These are phyloP conservation scores for Zygotorulaspora mrakii DNA, from an alignment of 1,139 yeast genomes.

Conservation along the genomic window DNA sequence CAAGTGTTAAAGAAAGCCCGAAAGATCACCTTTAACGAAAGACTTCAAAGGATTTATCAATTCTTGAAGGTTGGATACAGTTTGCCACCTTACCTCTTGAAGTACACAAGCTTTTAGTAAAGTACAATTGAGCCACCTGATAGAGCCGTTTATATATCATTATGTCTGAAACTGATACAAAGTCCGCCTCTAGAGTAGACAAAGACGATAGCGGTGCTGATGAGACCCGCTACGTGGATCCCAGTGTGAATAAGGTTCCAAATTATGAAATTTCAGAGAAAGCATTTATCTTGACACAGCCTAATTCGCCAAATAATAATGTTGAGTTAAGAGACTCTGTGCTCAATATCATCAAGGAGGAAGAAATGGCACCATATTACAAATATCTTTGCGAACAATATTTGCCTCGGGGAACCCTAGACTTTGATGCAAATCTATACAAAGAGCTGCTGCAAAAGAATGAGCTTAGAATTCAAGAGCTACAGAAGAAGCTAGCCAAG, in stretches of 20 bases:
- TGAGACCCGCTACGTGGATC: slow-evolving; percentile 26
- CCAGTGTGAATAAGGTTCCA: slow-evolving; percentile 60
- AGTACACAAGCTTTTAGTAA: background rate
- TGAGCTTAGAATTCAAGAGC: slow-evolving; percentile 49
- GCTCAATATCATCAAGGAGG: slow-evolving; percentile 50
- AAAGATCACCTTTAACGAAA: too few species aligned
- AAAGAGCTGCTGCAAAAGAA: slow-evolving; percentile 51
- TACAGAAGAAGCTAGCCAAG: slow-evolving; percentile 62
- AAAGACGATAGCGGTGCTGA: slow-evolving; percentile 18
- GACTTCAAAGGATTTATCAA: too few species aligned
- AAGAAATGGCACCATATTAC: slow-evolving; percentile 83
- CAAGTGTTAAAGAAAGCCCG: too few species aligned
- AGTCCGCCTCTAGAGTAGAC: background rate
- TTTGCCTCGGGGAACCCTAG: slow-evolving; percentile 36
- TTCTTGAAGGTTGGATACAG: too few species aligned
- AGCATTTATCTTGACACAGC: slow-evolving; percentile 59
- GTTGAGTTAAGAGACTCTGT: slow-evolving; percentile 48
- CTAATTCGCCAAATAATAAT: slow-evolving; percentile 35
- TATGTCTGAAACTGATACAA: slow-evolving; percentile 7
- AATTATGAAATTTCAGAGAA: slow-evolving; percentile 75
- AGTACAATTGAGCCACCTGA: background rate
- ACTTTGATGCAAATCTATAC: slow-evolving; percentile 60
- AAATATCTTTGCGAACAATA: slow-evolving; percentile 57
- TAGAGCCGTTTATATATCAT: background rate
- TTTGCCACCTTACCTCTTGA: slow-evolving; percentile 1